These are phyloP conservation scores for Fusarium lateritium DNA, from an alignment of 2,329 filamentous ascomycete species.

Conservation along the genomic window DNA sequence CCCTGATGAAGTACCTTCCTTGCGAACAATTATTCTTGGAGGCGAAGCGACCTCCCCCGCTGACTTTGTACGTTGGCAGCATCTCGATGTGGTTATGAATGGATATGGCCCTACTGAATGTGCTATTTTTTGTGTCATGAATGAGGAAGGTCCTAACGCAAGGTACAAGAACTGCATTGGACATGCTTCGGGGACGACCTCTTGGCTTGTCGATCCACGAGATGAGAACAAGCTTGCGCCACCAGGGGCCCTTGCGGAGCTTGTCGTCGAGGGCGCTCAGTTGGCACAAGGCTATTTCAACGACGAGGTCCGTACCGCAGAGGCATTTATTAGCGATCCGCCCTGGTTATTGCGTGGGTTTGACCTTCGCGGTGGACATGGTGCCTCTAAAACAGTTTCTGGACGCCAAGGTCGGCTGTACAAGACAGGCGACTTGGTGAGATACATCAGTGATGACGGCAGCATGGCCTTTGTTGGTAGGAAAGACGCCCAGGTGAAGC, in stretches of 20 bases:
- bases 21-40: background rate
- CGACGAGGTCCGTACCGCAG: slow-evolving; percentile 42
- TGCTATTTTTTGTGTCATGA: background rate
- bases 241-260: slow-evolving; percentile 45
- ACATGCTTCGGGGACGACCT: background rate
- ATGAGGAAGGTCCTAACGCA: slow-evolving; percentile 1
- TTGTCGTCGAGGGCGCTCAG: slow-evolving; percentile 48
- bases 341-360: slow-evolving; percentile 35
- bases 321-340: slow-evolving; percentile 52
- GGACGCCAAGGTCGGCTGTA: slow-evolving; percentile 1
- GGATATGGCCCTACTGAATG: slow-evolving; percentile 18
- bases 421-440: slow-evolving; percentile 45
- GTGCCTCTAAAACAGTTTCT: slow-evolving; percentile 12
- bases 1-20: background rate
- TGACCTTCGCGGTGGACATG: background rate
- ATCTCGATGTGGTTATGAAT: background rate
- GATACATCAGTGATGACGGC: slow-evolving; percentile 52
- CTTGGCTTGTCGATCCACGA: slow-evolving; percentile 47
- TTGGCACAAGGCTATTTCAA: slow-evolving; percentile 46
- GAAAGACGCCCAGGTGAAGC: slow-evolving; percentile 69
- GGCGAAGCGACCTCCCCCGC: background rate
- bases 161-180: background rate
- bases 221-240: slow-evolving; percentile 43
- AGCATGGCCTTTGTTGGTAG: slow-evolving; percentile 61
- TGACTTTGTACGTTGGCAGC: background rate